phyloP scores from a whole-genome alignment of 768 basidiomycete species.

The Tubosaeta brunneosetosa region DNA sequence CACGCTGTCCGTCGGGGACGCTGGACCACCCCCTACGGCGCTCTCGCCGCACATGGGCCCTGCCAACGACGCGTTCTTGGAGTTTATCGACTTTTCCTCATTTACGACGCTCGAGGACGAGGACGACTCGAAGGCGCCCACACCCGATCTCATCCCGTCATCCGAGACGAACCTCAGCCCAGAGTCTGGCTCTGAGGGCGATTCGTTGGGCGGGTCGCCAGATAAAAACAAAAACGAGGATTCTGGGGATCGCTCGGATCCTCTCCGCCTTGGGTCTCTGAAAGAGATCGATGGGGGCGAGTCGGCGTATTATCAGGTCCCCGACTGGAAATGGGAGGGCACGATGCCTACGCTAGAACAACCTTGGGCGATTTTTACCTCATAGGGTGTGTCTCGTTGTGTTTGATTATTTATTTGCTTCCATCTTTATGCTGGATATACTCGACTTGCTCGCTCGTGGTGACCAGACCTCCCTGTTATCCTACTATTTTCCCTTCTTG shows the following conservation, averaged over 20 bases:
- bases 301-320: conserved; percentile 54
- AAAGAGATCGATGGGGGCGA: conserved; percentile 76
- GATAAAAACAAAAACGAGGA: conserved; percentile 56
- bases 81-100: conserved; percentile 67
- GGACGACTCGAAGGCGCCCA: conserved; percentile 63
- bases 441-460: conserved; percentile 21
- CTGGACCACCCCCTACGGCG: conserved; percentile 29
- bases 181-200: conserved; percentile 64
- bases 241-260: conserved; percentile 38
- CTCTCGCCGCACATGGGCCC: conserved; percentile 34
- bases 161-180: conserved; percentile 77
- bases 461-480: conserved; percentile 33
- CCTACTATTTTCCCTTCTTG: conserved; percentile 36
- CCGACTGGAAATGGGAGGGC: conserved; percentile 71
- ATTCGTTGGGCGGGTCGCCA: conserved; percentile 41
- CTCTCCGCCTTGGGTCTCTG: conserved; percentile 54
- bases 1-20: conserved; percentile 27
- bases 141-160: conserved; percentile 66
- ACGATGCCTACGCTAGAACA: conserved; percentile 60
- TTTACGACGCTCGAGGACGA: conserved; percentile 52
- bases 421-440: conserved; percentile 42
- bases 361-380: conserved; percentile 65
- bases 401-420: conserved; percentile 38
- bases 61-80: conserved; percentile 37
- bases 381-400: conserved; percentile 23